Evolutionary conservation across 73 alveolate species (phyloP).

Genomic region (Tetrahymena thermophila): DNA sequence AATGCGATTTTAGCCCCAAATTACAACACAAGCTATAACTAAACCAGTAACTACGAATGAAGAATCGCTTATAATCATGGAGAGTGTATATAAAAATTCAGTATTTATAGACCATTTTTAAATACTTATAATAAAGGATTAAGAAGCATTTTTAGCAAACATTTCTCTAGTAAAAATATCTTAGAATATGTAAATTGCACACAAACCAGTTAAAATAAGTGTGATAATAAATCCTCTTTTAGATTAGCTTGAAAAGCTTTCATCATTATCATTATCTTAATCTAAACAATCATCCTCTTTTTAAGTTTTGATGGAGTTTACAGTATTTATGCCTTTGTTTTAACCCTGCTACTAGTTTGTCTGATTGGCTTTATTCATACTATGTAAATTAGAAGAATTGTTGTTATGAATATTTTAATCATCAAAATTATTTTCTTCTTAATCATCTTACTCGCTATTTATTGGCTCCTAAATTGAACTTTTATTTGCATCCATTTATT

Average conservation of each 20-base stretch:
- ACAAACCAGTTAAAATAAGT: background rate
- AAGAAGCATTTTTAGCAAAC: background rate
- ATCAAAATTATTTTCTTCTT: background rate
- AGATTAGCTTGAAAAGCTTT: background rate
- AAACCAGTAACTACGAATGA: background rate
- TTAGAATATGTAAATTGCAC: background rate
- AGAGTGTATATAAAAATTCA: background rate
- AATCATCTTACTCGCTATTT: background rate
- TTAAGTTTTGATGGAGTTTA: background rate
- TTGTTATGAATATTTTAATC: background rate
- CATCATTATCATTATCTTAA: background rate
- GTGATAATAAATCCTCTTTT: background rate
- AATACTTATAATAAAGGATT: background rate
- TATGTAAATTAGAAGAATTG: background rate
- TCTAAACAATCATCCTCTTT: background rate
- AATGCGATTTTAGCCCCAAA: background rate
- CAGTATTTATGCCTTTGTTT: too few species aligned
- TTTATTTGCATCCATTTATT: background rate
- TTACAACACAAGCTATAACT: background rate
- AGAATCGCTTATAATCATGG: background rate
- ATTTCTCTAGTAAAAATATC: background rate
- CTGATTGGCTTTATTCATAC: background rate
- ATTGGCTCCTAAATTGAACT: background rate
- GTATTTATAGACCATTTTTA: background rate
- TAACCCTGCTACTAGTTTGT: background rate